phyloP scores from a whole-genome alignment of 371 early-diverging fungal species.

The Pancytospora philotis region DNA sequence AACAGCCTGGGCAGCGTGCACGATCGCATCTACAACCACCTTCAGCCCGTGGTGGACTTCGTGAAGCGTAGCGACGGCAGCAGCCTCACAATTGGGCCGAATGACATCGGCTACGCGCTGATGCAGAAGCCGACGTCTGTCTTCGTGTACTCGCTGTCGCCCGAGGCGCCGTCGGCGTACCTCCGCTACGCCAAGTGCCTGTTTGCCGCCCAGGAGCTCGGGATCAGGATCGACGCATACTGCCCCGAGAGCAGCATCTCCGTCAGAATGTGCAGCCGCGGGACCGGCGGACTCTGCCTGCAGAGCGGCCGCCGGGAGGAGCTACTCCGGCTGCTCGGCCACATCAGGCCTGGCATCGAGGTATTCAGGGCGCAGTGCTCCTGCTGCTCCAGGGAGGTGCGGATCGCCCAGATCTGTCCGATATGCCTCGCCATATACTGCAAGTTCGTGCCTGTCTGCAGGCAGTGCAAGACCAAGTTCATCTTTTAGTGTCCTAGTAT shows the following conservation, averaged over 20 bases:
- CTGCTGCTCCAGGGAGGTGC: conserved; percentile 52
- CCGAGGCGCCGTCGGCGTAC: conserved; percentile 28
- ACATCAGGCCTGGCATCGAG: background rate
- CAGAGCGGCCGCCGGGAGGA: background rate
- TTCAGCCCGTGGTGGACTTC: conserved; percentile 7
- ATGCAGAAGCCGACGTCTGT: conserved; percentile 20
- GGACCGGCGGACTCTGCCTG: conserved; percentile 29
- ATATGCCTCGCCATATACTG: conserved; percentile 59
- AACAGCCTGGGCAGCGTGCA: no score
- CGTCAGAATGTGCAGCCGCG: conserved; percentile 15
- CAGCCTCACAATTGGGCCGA: conserved; percentile 1
- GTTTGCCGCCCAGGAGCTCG: conserved; percentile 35
- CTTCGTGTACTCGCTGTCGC: conserved; percentile 32
- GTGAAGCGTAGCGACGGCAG: background rate
- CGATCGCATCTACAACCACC: conserved; percentile 3
- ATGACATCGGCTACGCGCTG: conserved; percentile 46
- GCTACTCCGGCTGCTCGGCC: conserved; percentile 4
- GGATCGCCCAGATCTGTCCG: conserved; percentile 54
- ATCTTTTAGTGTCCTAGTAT: no score
- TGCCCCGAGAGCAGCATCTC: conserved; percentile 10
- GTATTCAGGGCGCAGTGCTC: conserved; percentile 36
- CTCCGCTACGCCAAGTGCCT: conserved; percentile 40
- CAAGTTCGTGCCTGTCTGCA: conserved; percentile 58
- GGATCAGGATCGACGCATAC: conserved; percentile 30
- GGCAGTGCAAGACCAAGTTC: conserved; percentile 58